phyloP scores from a whole-genome alignment of 1,139 yeast genomes.

The Magnusiomyces tetraspermus region DNA sequence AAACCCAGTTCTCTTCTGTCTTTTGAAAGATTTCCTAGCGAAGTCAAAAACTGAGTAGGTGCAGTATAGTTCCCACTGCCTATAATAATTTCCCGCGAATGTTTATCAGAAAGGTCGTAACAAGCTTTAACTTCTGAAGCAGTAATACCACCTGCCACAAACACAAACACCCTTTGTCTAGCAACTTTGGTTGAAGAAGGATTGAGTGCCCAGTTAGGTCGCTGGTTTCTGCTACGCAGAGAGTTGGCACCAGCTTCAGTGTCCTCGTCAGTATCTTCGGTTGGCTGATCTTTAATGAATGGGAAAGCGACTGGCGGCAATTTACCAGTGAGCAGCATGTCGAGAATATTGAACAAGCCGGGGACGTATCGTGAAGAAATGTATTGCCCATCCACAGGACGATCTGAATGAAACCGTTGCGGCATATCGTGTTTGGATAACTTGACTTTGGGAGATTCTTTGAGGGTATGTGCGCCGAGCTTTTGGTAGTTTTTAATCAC shows the following conservation, averaged over 20 bases:
- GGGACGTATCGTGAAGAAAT: constrained; percentile 74
- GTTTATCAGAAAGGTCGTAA: constrained; percentile 45
- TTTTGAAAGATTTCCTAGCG: constrained; percentile 24
- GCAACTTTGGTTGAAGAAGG: constrained; percentile 40
- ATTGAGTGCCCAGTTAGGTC: constrained; percentile 68
- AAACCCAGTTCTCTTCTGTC: constrained; percentile 7
- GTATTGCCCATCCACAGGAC: constrained; percentile 54
- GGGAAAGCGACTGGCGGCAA: constrained; percentile 58
- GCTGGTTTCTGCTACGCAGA: constrained; percentile 62
- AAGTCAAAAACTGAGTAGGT: constrained; percentile 45
- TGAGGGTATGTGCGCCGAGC: constrained; percentile 60
- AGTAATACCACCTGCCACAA: constrained; percentile 84
- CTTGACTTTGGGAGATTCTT: constrained; percentile 35
- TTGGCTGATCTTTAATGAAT: constrained; percentile 66
- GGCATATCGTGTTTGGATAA: constrained; percentile 14
- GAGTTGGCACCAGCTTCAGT: constrained; percentile 37
- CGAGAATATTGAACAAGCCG: constrained; percentile 53
- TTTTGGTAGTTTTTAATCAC: constrained; percentile 57
- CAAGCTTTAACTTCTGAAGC: constrained; percentile 71
- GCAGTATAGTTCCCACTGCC: constrained; percentile 76
- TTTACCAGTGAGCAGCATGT: constrained; percentile 39
- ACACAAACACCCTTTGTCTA: constrained; percentile 66
- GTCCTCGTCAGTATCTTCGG: constrained; percentile 45
- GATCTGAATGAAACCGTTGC: constrained; percentile 43
- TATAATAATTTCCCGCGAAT: constrained; percentile 49